Conservation (phyloP, 768 basidiomycete genomes). For the Hemileccinum rubropunctum region DNA sequence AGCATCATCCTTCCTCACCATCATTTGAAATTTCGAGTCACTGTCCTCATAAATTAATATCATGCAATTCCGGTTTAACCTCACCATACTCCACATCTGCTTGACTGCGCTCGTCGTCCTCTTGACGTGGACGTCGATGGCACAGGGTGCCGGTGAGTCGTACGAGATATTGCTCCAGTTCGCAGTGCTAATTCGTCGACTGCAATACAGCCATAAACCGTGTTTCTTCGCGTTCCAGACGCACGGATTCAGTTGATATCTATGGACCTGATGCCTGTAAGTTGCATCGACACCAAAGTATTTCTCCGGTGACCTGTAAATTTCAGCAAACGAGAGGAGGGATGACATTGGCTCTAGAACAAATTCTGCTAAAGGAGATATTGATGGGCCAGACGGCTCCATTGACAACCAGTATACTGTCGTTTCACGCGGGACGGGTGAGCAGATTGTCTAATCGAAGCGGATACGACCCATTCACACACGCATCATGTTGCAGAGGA, state of each 20-base stretch:
- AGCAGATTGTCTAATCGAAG: too few species aligned
- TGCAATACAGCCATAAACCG: conserved; percentile 2
- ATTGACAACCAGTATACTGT: too few species aligned
- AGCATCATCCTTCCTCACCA: neutral
- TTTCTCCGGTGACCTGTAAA: too few species aligned
- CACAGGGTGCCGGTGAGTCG: conserved; percentile 7
- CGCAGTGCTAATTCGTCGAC: neutral
- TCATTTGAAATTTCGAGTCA: neutral
- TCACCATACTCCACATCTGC: neutral
- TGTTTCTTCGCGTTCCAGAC: neutral
- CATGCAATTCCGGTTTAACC: neutral
- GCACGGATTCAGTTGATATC: too few species aligned
- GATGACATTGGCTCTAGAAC: too few species aligned
- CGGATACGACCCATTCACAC: too few species aligned
- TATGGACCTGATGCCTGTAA: neutral
- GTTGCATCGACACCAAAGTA: neutral
- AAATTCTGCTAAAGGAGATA: too few species aligned
- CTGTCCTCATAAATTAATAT: too few species aligned
- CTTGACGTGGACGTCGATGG: conserved; percentile 6
- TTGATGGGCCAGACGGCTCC: too few species aligned
- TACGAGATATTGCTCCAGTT: neutral
- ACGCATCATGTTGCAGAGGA: too few species aligned
- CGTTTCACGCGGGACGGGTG: too few species aligned
- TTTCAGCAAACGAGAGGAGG: too few species aligned
- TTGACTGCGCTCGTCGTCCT: conserved; percentile 1